phyloP scores from a whole-genome alignment of 129 eudicot species.

The Tanacetum coccineum region DNA sequence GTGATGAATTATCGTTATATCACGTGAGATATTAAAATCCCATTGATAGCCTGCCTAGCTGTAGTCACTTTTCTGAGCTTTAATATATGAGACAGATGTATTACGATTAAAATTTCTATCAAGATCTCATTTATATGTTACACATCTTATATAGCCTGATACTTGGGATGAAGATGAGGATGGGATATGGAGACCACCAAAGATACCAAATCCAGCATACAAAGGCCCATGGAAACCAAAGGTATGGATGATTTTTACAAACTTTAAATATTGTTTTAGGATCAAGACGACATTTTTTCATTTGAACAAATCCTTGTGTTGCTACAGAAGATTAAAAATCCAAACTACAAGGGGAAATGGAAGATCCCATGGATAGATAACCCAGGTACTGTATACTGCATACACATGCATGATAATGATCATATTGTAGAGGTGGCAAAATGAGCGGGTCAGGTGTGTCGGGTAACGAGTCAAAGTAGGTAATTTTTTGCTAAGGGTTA shows the following conservation, averaged over 20 bases:
- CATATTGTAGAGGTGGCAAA: background rate
- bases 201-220: slow-evolving; percentile 86
- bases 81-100: background rate
- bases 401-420: background rate
- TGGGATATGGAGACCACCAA: slow-evolving; percentile 87
- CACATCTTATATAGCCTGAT: slow-evolving; percentile 52
- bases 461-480: background rate
- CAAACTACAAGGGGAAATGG: slow-evolving; percentile 98
- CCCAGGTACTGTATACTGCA: slow-evolving; percentile 63
- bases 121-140: background rate
- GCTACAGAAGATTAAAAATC: slow-evolving; percentile 84
- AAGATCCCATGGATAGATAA: slow-evolving; percentile 93
- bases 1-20: too few relatives aligned
- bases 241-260: slow-evolving; percentile 40
- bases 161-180: slow-evolving; percentile 97
- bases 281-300: background rate
- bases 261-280: background rate
- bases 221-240: slow-evolving; percentile 96
- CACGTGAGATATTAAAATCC: too few relatives aligned
- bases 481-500: background rate
- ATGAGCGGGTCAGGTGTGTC: background rate
- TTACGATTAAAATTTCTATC: background rate
- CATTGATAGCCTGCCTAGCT: too few relatives aligned
- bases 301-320: slow-evolving; percentile 9
- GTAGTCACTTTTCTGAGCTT: too few relatives aligned